Evolutionary conservation across 805 yeast species (phyloP).

Genomic region (Maudiozyma barnettii): DNA sequence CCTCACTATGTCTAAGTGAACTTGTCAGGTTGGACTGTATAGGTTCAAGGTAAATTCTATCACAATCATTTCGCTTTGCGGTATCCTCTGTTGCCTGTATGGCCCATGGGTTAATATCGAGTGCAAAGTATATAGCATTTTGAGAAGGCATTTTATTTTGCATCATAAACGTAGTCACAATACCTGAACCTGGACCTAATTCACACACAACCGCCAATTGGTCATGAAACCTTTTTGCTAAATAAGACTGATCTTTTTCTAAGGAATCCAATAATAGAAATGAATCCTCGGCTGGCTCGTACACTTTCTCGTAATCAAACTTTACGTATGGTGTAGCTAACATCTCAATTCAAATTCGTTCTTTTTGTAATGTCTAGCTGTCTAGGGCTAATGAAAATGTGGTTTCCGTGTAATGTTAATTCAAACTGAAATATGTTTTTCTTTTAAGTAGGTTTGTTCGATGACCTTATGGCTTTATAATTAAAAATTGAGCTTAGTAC

Average conservation of each 20-base stretch:
- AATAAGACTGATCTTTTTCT: slow-evolving; percentile 44
- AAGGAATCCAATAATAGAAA: slow-evolving; percentile 73
- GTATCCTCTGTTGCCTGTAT: slow-evolving; percentile 46
- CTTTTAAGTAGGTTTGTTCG: no score
- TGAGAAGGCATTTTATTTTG: slow-evolving; percentile 42
- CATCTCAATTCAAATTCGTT: slow-evolving; percentile 41
- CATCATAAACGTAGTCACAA: slow-evolving; percentile 65
- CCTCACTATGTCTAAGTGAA: slow-evolving; percentile 34
- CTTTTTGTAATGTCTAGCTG: no score
- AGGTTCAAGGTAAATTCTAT: slow-evolving; percentile 31
- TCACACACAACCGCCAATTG: slow-evolving; percentile 57
- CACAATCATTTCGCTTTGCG: slow-evolving; percentile 28
- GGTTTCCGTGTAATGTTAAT: no score
- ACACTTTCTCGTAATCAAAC: slow-evolving; percentile 62
- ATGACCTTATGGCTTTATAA: no score
- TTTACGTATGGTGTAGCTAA: slow-evolving; percentile 66
- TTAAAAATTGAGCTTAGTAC: no score
- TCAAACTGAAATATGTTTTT: no score
- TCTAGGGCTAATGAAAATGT: no score
- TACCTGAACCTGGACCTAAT: slow-evolving; percentile 88
- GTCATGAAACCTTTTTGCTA: slow-evolving; percentile 25
- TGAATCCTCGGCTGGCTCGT: slow-evolving; percentile 93
- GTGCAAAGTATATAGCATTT: slow-evolving; percentile 44
- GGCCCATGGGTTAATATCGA: slow-evolving; percentile 78
- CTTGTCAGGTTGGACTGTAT: slow-evolving; percentile 51